Percentiles rank a stretch among this genome's conserved stretches.
Conservation (phyloP, 805 yeast species). For the Kluyveromyces lactis region DNA sequence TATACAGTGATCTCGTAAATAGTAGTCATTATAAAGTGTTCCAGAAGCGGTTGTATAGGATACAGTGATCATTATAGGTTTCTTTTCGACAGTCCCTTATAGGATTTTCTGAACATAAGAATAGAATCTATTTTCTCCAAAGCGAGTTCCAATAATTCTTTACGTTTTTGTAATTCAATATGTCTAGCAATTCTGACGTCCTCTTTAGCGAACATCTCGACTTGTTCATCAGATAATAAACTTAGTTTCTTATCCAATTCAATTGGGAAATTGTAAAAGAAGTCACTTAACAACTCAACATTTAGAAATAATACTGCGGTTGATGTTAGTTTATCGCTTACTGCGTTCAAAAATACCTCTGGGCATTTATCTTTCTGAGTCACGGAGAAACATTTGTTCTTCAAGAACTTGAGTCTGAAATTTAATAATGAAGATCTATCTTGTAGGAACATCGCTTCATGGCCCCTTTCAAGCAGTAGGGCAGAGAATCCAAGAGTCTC, state of each 20-base stretch:
- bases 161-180: conserved; percentile 87
- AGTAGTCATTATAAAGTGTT: too few relatives aligned
- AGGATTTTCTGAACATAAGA: conserved; percentile 31
- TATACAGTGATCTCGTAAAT: too few relatives aligned
- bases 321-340: conserved; percentile 82
- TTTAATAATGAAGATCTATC: conserved; percentile 64
- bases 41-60: too few relatives aligned
- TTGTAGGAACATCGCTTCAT: conserved; percentile 70
- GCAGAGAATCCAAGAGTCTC: conserved; percentile 84
- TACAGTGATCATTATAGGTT: neutral
- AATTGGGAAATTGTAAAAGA: conserved; percentile 92
- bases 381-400: conserved; percentile 65
- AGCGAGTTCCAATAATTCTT: conserved; percentile 80
- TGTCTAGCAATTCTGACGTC: conserved; percentile 87
- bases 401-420: conserved; percentile 69
- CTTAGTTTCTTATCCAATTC: conserved; percentile 73
- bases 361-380: conserved; percentile 89
- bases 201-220: conserved; percentile 87
- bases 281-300: conserved; percentile 89
- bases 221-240: conserved; percentile 60
- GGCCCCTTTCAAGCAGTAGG: conserved; percentile 65
- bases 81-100: conserved; percentile 15
- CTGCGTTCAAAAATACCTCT: conserved; percentile 86
- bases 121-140: conserved; percentile 67
- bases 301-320: conserved; percentile 90